phyloP scores from a whole-genome alignment of 139 green algal species.

The Coelastrella sp. region DNA sequence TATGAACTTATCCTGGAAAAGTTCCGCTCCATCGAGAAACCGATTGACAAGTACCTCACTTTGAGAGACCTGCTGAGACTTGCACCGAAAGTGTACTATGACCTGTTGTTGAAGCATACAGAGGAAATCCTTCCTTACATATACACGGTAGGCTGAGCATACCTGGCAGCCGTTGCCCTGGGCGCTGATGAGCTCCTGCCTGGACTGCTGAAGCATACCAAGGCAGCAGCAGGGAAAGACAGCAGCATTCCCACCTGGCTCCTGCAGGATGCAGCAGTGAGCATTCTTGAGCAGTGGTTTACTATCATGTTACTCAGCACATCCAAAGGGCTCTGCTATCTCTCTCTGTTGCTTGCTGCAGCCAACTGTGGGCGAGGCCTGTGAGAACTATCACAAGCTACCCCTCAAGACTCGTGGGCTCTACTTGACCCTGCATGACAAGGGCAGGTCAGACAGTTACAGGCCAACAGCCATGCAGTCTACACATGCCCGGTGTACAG shows the following conservation, averaged over 20 bases:
- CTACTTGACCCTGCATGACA: constrained; percentile 69
- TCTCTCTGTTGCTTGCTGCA: not conserved
- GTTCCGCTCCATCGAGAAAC: constrained; percentile 44
- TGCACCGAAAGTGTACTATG: constrained; percentile 73
- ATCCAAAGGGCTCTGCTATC: no score
- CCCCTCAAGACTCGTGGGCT: constrained; percentile 56
- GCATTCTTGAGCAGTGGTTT: no score
- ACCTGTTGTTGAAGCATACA: constrained; percentile 72
- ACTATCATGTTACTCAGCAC: no score
- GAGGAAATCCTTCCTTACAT: constrained; percentile 86
- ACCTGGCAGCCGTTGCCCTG: not conserved
- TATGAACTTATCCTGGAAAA: constrained; percentile 35
- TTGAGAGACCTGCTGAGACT: constrained; percentile 59
- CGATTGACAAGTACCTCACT: constrained; percentile 70
- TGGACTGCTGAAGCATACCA: not conserved
- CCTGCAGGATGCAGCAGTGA: no score
- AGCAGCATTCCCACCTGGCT: no score
- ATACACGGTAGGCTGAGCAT: constrained; percentile 61
- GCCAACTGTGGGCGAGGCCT: constrained; percentile 95
- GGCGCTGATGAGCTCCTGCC: not conserved
- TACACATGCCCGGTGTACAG: not conserved
- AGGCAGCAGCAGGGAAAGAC: not conserved
- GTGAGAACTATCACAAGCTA: constrained; percentile 80
- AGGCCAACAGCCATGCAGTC: not conserved
- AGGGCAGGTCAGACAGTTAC: not conserved